A percentile compares a stretch with the other conserved stretches of the same genome.
Evolutionary conservation across 352 stramenopile genomes (phyloP).

Genomic region (Phytophthora ramorum): DNA sequence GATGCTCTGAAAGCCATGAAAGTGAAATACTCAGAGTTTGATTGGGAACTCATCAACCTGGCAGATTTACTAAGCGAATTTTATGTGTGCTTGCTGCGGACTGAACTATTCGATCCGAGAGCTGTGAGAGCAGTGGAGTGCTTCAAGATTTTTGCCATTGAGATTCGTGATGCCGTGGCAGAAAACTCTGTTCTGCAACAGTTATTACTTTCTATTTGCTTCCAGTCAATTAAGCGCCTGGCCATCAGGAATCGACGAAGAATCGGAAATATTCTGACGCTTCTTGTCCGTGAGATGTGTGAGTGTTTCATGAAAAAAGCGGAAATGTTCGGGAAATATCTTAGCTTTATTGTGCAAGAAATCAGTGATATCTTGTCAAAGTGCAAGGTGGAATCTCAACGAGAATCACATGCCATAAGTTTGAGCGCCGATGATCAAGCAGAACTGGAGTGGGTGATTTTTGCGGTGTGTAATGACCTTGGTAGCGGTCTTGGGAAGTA

Average conservation of each 20-base stretch:
- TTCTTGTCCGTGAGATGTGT: conserved; percentile 67
- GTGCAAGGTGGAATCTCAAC: conserved; percentile 9
- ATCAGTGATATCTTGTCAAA: conserved; percentile 70
- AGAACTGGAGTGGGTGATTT: conserved; percentile 81
- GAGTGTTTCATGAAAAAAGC: conserved; percentile 68
- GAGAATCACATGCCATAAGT: conserved; percentile 11
- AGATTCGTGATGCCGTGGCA: conserved; percentile 48
- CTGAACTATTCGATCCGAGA: conserved; percentile 48
- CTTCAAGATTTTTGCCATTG: conserved; percentile 66
- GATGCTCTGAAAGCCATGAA: conserved; percentile 69
- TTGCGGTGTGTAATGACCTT: conserved; percentile 80
- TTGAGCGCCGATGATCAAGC: conserved; percentile 66
- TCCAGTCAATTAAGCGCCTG: conserved; percentile 68
- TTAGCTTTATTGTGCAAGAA: conserved; percentile 79
- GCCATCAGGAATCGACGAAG: conserved; percentile 35
- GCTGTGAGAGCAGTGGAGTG: conserved; percentile 67
- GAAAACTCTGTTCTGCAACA: conserved; percentile 60
- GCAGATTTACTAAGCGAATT: conserved; percentile 66
- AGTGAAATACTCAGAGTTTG: conserved; percentile 68
- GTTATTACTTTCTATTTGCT: conserved; percentile 74
- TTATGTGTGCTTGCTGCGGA: conserved; percentile 60
- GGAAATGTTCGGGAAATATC: conserved; percentile 82
- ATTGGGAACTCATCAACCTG: conserved; percentile 71
- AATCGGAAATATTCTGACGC: conserved; percentile 48
- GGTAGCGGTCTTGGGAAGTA: conserved; percentile 75